Evolutionary conservation across 2,329 filamentous ascomycete genomes (phyloP), one percentile per base, ranked within the genome.

Genomic region (Fusarium buxicola): DNA sequence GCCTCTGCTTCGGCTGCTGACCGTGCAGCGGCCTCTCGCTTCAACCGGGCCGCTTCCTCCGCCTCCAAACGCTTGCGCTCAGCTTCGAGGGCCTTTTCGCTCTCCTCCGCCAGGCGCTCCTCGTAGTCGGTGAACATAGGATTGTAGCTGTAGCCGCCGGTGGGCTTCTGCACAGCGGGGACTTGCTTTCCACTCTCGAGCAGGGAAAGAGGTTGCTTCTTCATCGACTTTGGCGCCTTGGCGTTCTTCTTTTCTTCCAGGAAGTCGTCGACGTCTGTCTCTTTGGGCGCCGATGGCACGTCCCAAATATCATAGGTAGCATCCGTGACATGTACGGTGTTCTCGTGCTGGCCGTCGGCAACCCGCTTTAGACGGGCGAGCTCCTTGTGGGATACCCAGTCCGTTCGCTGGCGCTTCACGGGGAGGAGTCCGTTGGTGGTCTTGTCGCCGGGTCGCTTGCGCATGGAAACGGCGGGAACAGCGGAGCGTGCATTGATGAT

Each of bases 91-190:
- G 90, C 94, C 77, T 91, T 92, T 53, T 89, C 84, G 40, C 92
- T 91, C 76, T 96, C 92, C 36, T 86, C 82, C 16, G 85, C 83
- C 39, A 97, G 80, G 13, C 94, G 86, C 8, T 86, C 83, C 69
- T 94, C 89, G 84, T 96, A 99, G 63, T 97, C 93, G 63, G 87
- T 85, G 69, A 96, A 96, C 7, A 86, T 81, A 0, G 95, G 95
- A 75, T 99, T 99, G 80, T 99, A 99, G 69, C 92, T 96, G 76
- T 89, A 92, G 57, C 92, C 93, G 13, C 89, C 92, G 7, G 88
- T 84, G 2, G 95, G 95, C 71, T 88, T 91, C 60, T 85, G 83
- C 1, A 99, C 90, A 3, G 93, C 89, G 2, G 92, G 91, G 8
- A 96, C 82, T 0, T 84, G 77, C 75, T 94, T 96, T 32, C 93